Base-by-base conservation (phyloP, 2,329 filamentous ascomycete species). In the Cladosporium sp. region DNA sequence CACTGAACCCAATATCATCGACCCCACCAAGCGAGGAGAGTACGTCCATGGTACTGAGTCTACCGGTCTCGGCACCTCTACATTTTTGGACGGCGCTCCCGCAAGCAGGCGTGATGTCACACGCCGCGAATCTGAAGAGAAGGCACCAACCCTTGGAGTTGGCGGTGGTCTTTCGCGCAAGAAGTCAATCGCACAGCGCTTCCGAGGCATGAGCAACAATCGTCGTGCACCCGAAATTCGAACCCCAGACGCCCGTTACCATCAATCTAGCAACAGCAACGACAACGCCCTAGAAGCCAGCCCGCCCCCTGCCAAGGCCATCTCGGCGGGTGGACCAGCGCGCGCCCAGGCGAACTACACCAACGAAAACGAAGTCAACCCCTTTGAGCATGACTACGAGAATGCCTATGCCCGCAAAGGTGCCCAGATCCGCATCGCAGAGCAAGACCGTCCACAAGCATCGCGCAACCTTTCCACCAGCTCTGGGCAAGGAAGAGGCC, bases 11-110 rank as follows among this genome's bases (percentile, higher is more conserved):
- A 69, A 64, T 16, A 88, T 90, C 61, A 53, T 66, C 33, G 87
- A 93, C 62, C 81, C 89, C 1, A 78, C 78, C 22, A 70, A 78
- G 22, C 80, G 82, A 50, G 77, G 82, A 40, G 83, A 88, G 50
- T 79, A 85, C 40, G 78, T 97, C 12, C 89, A 97, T 59, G 92
- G 92, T 15, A 83, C 91, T 49, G 84, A 94, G 69, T 85, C 82
- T 3, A 74, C 88, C 54, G 93, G 93, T 8, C 73, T 98, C 7
- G 93, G 93, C 47, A 95, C 91, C 1, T 95, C 90, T 29, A 98
- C 93, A 2, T 97, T 97, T 75, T 72, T 98, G 18, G 93, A 98
- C 62, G 93, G 93, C 30, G 86, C 93, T 1, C 92, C 93, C 12
- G 93, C 91, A 22, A 86, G 91, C 22, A 83, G 83, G 59, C 80